Base-by-base conservation (phyloP, 257 asterid genomes). In the Fraxinus cuspidata region DNA sequence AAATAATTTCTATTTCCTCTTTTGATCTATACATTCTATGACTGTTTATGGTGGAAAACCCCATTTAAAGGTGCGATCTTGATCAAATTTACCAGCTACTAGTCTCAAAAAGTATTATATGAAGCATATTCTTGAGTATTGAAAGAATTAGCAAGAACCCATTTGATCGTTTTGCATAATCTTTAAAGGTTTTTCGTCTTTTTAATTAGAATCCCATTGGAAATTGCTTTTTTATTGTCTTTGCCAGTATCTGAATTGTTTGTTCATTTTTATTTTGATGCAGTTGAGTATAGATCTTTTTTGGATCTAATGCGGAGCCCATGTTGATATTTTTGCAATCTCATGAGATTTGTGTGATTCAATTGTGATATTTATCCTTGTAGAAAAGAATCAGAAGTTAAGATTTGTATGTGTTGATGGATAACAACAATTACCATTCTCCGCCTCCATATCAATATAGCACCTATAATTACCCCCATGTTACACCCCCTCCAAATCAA, bases 401-500 rank as follows among this genome's bases (percentile, higher is more conserved):
- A 53, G 40, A 38, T 75, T 77, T 73, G 64, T 67, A 73, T 76
- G 70, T 44, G 74, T 5, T 42, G 67, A 96, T 96, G 99, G 96
- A 90, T 34, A 83, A 90, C 77, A 82, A 63, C 34, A 63, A 87
- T 53, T 82, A 85, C 79, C 79, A 87, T 80, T 89, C 92, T 81
- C 84, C 89, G 81, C 76, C 88, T 70, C 80, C 87, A 74, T 89
- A 85, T 27, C 84, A 84, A 85, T 49, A 87, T 77, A 28, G 18
- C 69, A 68, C 78, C 28, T 89, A 86, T 86, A 90, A 85, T 70
- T 87, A 89, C 71, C 78, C 92, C 77, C 81, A 76, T 74, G 72
- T 70, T 42, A 77, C 86, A 53, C 70, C 85, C 28, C 89, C 91
- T 16, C 80, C 89, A 77, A 83, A 73, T 82, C 88, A 73, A 65